Evolutionary conservation across 805 yeast genomes (phyloP), one percentile per base, ranked within the genome.

Genomic region (Cyberlindnera japonica): DNA sequence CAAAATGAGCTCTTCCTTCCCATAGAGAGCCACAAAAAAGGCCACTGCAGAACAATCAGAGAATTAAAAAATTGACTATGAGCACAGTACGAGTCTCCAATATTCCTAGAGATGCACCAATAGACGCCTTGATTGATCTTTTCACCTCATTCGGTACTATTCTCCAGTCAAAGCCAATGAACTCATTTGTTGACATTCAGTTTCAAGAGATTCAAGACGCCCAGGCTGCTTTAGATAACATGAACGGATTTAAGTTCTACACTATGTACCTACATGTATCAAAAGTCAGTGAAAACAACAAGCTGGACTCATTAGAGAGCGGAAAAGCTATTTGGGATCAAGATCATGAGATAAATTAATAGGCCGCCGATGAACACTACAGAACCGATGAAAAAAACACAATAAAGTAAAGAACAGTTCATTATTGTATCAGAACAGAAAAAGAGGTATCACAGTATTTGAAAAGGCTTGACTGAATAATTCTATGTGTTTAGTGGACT

Each of bases 111-210:
- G 43, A 35, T 4, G 27, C 31, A 0, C 33, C 41, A 18, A 6
- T 35, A 18, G 54, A 51, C 10, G 8, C 36, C 0, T 24, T 56
- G 1, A 25, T 43, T 6, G 38, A 50, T 0, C 37, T 56, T 6
- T 53, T 56, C 23, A 9, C 50, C 4, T 37, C 55, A 5, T 56
- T 56, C 36, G 60, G 60, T 2, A 46, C 47, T n/a, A 51, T 56
- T 6, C 28, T 53, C 4, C 5, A 34, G 6, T 11, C 32, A 14
- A 41, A 18, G 18, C 17, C 5, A 15, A 32, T 11, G n/a, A 35
- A 13, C 38, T 39, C 14, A 29, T 36, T 41, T 31, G 26, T 50
- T 3, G 59, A 56, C 27, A 26, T 56, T 5, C 53, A 50, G 24
- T 56, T 44, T 29, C 57, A 54, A 32, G 58, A 53, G 10, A 51